phyloP scores from a whole-genome alignment of 148 eudicot species.

The Limonium bicolor region DNA sequence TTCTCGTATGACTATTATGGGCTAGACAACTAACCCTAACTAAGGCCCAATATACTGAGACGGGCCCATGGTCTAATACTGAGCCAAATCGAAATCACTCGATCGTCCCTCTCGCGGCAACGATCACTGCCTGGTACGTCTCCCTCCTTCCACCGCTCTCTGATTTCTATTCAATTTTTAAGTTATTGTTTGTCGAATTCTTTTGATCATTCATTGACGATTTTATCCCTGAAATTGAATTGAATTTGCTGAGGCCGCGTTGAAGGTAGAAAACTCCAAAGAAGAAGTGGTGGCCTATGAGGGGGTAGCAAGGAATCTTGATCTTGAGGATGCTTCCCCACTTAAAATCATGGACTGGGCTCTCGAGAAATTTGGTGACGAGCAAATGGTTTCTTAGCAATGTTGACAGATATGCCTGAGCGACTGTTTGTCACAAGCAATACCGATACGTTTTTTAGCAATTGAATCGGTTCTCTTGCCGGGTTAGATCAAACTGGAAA shows the following conservation, averaged over 20 bases:
- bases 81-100: slow-evolving; percentile 52
- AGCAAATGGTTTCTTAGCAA: slow-evolving; percentile 56
- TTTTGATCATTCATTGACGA: slow-evolving; percentile 9
- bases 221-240: slow-evolving; percentile 5
- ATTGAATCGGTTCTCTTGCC: no score
- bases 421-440: no score
- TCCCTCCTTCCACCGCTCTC: neutral
- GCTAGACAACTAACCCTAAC: no score
- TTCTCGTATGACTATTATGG: no score
- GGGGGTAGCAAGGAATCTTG: slow-evolving; percentile 41
- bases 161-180: neutral
- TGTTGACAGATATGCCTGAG: no score
- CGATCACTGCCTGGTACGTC: slow-evolving; percentile 26
- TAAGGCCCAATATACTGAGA: no score
- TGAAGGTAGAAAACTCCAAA: slow-evolving; percentile 24
- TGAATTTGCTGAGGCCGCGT: slow-evolving; percentile 38
- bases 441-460: no score
- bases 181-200: neutral
- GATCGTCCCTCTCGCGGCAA: slow-evolving; percentile 54
- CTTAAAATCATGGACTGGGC: slow-evolving; percentile 54
- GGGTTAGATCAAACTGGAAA: no score
- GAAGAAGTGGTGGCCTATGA: slow-evolving; percentile 35
- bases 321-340: slow-evolving; percentile 57
- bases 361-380: slow-evolving; percentile 45
- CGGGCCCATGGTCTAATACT: no score